phyloP scores from a whole-genome alignment of 768 basidiomycete genomes.

The Zangia roseola region DNA sequence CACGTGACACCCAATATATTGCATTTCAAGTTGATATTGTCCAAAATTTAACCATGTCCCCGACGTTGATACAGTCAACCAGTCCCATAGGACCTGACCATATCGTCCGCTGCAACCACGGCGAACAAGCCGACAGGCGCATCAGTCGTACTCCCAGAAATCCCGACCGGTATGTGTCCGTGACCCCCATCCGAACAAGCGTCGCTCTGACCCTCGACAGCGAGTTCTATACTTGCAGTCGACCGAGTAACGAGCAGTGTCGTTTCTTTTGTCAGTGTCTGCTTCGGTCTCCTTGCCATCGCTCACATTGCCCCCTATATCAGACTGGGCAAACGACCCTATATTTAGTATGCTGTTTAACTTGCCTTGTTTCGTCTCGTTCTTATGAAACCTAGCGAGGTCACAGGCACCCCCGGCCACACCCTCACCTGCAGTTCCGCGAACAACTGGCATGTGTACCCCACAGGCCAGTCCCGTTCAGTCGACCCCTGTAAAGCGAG shows the following conservation, averaged over 20 bases:
- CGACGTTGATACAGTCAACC: constrained; percentile 5
- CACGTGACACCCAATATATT: no score
- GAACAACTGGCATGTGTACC: background rate
- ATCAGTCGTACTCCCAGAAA: constrained; percentile 34
- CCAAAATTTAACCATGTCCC: no score
- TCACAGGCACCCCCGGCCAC: background rate
- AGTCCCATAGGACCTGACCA: constrained; percentile 30
- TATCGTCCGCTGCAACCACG: constrained; percentile 37
- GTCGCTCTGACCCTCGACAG: constrained; percentile 2
- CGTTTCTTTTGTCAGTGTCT: constrained; percentile 37
- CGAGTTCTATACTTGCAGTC: constrained; percentile 40
- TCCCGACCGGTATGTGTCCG: constrained; percentile 34
- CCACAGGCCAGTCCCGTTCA: constrained; percentile 1
- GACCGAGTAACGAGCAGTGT: constrained; percentile 7
- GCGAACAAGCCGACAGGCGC: constrained; percentile 16
- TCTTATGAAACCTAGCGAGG: constrained; percentile 5
- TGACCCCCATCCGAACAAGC: no score
- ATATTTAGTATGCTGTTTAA: constrained; percentile 8
- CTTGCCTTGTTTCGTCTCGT: no score
- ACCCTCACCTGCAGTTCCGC: no score
- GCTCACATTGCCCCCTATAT: background rate
- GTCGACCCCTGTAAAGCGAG: constrained; percentile 7
- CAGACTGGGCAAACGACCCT: constrained; percentile 36
- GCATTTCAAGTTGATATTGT: no score
- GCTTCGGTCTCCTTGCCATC: background rate